Evolutionary conservation across 768 basidiomycete species (phyloP).

Genomic region (Russula compacta): DNA sequence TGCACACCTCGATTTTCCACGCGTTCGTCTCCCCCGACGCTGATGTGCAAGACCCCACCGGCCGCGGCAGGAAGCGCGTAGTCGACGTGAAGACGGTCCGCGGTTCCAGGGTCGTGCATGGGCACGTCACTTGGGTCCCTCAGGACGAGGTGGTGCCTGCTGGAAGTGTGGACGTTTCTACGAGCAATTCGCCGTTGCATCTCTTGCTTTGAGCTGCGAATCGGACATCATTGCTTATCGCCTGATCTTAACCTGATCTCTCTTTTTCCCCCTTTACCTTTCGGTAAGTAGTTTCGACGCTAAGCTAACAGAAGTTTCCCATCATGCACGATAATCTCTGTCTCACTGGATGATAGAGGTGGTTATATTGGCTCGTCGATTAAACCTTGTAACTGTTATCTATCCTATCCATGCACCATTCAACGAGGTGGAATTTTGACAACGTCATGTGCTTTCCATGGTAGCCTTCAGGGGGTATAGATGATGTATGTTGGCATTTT

Average conservation of each 20-base stretch:
- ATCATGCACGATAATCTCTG: neutral
- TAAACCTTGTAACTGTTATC: neutral
- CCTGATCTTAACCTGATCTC: neutral
- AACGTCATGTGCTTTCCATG: neutral
- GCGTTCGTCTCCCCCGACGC: neutral
- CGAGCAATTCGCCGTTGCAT: neutral
- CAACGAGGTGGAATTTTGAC: neutral
- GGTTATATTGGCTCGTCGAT: neutral
- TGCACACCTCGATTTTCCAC: constrained; percentile 2
- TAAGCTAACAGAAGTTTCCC: neutral
- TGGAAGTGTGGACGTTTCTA: constrained; percentile 4
- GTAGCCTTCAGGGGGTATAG: neutral
- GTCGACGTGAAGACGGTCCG: constrained; percentile 4
- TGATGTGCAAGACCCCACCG: constrained; percentile 8
- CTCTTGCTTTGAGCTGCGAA: neutral
- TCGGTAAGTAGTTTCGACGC: neutral
- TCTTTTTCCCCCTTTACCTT: neutral
- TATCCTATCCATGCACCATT: neutral
- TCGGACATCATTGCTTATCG: neutral
- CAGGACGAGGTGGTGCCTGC: neutral
- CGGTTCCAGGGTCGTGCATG: neutral
- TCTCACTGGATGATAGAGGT: neutral
- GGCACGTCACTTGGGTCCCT: constrained; percentile 1
- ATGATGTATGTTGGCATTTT: neutral
- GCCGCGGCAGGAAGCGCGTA: constrained; percentile 4